Conservation (phyloP, 352 stramenopile genomes). For the Phytophthora foliorum region DNA sequence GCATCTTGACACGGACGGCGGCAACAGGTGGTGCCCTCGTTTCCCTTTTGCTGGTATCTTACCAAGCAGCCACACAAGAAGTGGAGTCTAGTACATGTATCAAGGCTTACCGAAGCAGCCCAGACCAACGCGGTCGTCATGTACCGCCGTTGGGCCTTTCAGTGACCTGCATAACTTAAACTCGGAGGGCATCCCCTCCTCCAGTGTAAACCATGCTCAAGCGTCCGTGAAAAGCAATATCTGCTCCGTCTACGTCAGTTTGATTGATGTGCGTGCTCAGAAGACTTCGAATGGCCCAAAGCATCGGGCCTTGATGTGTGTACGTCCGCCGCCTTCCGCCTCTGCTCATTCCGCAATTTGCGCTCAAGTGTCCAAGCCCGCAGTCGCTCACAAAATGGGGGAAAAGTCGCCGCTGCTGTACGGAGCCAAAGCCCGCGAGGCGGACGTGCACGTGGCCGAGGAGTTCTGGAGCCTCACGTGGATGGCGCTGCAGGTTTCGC, state of each 20-base stretch:
- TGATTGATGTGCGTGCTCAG: constrained; percentile 1
- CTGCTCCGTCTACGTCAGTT: neutral
- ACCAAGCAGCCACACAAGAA: too few species aligned
- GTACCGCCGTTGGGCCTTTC: neutral
- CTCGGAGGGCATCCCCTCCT: neutral
- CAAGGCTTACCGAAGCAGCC: too few species aligned
- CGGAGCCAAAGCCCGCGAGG: constrained; percentile 33
- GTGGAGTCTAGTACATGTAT: too few species aligned
- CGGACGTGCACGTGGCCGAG: constrained; percentile 55
- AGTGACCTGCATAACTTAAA: neutral
- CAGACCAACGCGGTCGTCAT: neutral
- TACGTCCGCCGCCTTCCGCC: neutral
- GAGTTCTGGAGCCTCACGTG: constrained; percentile 77
- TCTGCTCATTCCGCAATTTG: constrained; percentile 26
- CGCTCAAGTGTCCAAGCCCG: neutral
- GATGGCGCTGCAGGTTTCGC: constrained; percentile 85
- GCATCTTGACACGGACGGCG: too few species aligned
- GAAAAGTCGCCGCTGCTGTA: constrained; percentile 30
- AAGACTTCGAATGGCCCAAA: neutral
- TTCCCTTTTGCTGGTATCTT: too few species aligned
- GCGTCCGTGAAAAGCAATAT: neutral
- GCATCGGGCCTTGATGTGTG: too few species aligned
- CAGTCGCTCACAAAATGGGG: constrained; percentile 20
- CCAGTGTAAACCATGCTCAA: neutral
- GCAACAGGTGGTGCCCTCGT: too few species aligned